phyloP scores from a whole-genome alignment of 2,329 filamentous ascomycete species.

The Clarireedia paspali region DNA sequence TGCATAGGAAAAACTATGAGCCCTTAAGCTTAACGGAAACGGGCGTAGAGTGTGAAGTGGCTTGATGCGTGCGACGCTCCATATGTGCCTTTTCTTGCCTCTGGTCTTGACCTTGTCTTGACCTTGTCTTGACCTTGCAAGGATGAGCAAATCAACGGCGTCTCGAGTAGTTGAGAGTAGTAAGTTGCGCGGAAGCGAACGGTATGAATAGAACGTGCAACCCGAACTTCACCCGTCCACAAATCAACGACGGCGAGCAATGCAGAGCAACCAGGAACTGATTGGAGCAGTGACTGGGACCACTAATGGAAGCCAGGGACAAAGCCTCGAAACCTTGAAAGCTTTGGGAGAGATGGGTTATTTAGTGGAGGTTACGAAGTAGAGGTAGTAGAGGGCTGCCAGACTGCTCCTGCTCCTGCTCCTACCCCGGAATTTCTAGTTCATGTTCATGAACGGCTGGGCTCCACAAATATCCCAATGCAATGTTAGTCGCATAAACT shows the following conservation, averaged over 20 bases:
- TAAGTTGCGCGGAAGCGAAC: not conserved
- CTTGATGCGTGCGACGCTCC: not conserved
- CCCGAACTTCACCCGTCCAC: not conserved
- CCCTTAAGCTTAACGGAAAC: not conserved
- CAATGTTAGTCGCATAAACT: not conserved
- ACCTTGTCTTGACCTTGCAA: not conserved
- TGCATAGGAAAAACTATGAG: not conserved
- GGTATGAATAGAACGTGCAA: not conserved
- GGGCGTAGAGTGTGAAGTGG: not conserved
- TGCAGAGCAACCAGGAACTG: too few relatives aligned
- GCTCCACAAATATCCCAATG: not conserved
- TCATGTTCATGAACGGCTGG: not conserved
- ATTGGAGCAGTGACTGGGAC: too few relatives aligned
- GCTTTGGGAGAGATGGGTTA: too few relatives aligned
- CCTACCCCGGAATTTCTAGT: not conserved
- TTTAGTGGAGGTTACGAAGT: too few relatives aligned
- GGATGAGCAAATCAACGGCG: not conserved
- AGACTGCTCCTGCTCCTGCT: too few relatives aligned
- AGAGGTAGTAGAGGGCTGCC: too few relatives aligned
- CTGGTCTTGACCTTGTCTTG: not conserved
- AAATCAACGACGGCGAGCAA: not conserved
- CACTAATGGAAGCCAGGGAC: too few relatives aligned
- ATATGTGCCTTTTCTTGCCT: constrained; percentile 2
- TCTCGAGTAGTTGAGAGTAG: not conserved
- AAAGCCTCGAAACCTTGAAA: too few relatives aligned